A percentile compares a stretch with the other conserved stretches of the same genome.
Evolutionary conservation across 352 stramenopile genomes (phyloP).

Genomic region (Pythium utonaiense): DNA sequence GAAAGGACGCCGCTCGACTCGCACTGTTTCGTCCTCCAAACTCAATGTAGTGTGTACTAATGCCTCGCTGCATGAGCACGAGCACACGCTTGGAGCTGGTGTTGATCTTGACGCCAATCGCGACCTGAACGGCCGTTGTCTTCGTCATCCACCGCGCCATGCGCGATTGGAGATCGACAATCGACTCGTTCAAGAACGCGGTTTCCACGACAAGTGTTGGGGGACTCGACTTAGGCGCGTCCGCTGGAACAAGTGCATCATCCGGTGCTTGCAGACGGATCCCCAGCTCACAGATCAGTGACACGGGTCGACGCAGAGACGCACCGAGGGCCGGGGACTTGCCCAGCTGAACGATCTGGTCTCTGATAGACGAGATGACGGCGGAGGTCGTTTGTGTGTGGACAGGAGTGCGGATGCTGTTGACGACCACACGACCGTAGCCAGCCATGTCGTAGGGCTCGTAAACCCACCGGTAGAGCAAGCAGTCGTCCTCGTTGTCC

Average conservation of each 20-base stretch:
- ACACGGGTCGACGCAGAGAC: constrained; percentile 1
- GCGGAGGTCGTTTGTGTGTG: neutral
- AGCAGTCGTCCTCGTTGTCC: neutral
- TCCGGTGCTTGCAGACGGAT: constrained; percentile 4
- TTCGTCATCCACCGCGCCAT: neutral
- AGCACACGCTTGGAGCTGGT: neutral
- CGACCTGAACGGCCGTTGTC: constrained; percentile 1
- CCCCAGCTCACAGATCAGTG: constrained; percentile 2
- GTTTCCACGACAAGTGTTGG: constrained; percentile 15
- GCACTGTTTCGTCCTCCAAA: neutral
- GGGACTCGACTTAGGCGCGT: constrained; percentile 3
- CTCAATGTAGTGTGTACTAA: neutral
- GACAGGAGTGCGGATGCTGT: neutral
- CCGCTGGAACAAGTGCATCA: constrained; percentile 11
- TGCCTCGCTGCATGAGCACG: constrained; percentile 6
- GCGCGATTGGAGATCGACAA: neutral
- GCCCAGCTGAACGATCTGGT: neutral
- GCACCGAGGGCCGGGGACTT: neutral
- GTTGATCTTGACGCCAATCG: constrained; percentile 15
- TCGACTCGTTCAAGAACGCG: constrained; percentile 13
- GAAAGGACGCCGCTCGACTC: neutral
- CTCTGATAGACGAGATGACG: neutral
- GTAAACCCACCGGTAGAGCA: neutral
- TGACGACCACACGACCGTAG: neutral
- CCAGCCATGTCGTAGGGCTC: neutral